A percentile compares a stretch with the other conserved stretches of the same genome.
Conservation (phyloP, 805 yeast species). For the Naumovozyma dairenensis region DNA sequence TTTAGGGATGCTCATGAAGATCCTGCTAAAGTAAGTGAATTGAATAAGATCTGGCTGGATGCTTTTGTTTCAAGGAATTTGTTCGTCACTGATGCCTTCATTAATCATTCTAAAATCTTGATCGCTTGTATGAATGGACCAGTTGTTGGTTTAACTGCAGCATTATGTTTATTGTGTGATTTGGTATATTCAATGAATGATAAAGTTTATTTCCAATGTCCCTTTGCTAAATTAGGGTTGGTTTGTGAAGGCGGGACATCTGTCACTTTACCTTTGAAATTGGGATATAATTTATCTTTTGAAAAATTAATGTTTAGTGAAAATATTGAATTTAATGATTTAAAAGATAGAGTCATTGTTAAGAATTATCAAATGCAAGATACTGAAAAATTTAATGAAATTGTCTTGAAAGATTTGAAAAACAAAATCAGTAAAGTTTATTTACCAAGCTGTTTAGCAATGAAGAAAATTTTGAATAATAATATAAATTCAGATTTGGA, state of each 20-base stretch:
- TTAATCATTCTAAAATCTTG: constrained; percentile 60
- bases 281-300: constrained; percentile 63
- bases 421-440: constrained; percentile 29
- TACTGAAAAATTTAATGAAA: constrained; percentile 39
- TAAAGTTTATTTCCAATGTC: constrained; percentile 50
- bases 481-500: constrained; percentile 29
- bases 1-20: constrained; percentile 5
- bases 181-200: constrained; percentile 59
- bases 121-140: constrained; percentile 80
- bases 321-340: constrained; percentile 51
- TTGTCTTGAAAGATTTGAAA: constrained; percentile 33
- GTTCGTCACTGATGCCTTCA: constrained; percentile 55
- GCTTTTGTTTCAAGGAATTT: constrained; percentile 63
- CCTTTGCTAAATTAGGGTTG: constrained; percentile 75
- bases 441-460: constrained; percentile 35
- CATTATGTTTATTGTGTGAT: constrained; percentile 67
- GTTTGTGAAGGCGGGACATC: constrained; percentile 76
- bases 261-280: constrained; percentile 53
- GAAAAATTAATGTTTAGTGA: constrained; percentile 64
- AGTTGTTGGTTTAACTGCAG: constrained; percentile 68
- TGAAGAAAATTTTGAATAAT: constrained; percentile 32
- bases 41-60: constrained; percentile 39
- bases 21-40: constrained; percentile 14
- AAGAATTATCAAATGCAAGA: constrained; percentile 38
- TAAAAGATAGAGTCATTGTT: constrained; percentile 55